A percentile compares a stretch with the other conserved stretches of the same genome.
Conservation (phyloP, 768 basidiomycete species). For the Leccinum uliginosum region DNA sequence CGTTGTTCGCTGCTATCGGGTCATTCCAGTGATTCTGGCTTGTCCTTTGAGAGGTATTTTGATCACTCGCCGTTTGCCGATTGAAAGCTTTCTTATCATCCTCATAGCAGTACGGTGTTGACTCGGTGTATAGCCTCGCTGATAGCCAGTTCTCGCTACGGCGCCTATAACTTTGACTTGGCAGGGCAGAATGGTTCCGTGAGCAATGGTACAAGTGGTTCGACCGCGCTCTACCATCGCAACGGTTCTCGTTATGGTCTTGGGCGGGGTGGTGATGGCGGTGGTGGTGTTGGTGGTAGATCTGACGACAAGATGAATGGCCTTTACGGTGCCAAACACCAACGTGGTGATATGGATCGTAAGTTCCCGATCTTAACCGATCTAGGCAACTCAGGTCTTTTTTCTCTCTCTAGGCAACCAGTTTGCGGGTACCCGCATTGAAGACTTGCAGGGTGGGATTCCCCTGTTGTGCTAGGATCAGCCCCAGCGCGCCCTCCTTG, state of each 20-base stretch:
- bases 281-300: slow-evolving; percentile 41
- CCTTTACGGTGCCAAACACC: slow-evolving; percentile 89
- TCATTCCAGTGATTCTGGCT: slow-evolving; percentile 51
- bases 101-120: slow-evolving; percentile 51
- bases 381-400: background rate
- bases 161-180: slow-evolving; percentile 58
- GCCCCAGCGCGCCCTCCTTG: no score
- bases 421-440: slow-evolving; percentile 91
- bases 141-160: slow-evolving; percentile 53
- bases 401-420: slow-evolving; percentile 68
- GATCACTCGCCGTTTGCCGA: slow-evolving; percentile 7
- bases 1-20: slow-evolving; percentile 63
- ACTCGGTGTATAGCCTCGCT: slow-evolving; percentile 47
- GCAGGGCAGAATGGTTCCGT: slow-evolving; percentile 34
- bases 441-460: slow-evolving; percentile 95
- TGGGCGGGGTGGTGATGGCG: slow-evolving; percentile 50
- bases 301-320: slow-evolving; percentile 85
- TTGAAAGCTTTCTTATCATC: slow-evolving; percentile 8
- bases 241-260: slow-evolving; percentile 74
- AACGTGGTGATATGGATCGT: slow-evolving; percentile 88
- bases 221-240: slow-evolving; percentile 72
- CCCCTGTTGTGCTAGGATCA: slow-evolving; percentile 95
- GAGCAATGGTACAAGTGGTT: slow-evolving; percentile 47
- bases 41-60: slow-evolving; percentile 57
- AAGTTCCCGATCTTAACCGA: slow-evolving; percentile 45